Conservation (phyloP, 2,329 filamentous ascomycete species). For the Fusarium floridanum region DNA sequence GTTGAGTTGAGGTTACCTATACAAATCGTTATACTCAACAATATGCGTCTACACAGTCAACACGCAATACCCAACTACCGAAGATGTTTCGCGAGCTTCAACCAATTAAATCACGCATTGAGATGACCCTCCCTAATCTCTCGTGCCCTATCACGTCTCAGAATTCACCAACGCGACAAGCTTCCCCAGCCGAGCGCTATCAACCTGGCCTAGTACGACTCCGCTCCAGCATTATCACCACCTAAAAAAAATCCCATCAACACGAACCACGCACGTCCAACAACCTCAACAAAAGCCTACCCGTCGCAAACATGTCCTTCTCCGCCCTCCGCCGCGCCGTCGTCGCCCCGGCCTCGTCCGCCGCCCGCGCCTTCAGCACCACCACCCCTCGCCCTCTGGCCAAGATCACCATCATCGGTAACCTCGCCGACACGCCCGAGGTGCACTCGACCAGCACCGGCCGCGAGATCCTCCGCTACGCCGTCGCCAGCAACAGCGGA, state of each 20-base stretch:
- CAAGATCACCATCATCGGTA: slow-evolving; percentile 87
- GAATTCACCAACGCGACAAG: slow-evolving; percentile 37
- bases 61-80: slow-evolving; percentile 12
- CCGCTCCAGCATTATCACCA: slow-evolving; percentile 12
- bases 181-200: slow-evolving; percentile 3
- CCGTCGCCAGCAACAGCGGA: slow-evolving; percentile 78
- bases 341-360: slow-evolving; percentile 60
- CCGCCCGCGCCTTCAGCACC: slow-evolving; percentile 81
- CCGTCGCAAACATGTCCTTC: slow-evolving; percentile 57
- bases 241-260: background rate
- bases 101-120: slow-evolving; percentile 30
- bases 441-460: slow-evolving; percentile 77
- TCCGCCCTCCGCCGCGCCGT: slow-evolving; percentile 66
- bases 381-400: slow-evolving; percentile 75
- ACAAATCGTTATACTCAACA: slow-evolving; percentile 4
- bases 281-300: background rate
- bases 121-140: slow-evolving; percentile 25
- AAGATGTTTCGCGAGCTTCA: slow-evolving; percentile 13
- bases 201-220: slow-evolving; percentile 13
- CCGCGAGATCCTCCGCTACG: slow-evolving; percentile 81
- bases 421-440: slow-evolving; percentile 85
- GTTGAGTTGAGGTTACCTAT: background rate
- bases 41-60: slow-evolving; percentile 26
- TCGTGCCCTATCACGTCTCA: slow-evolving; percentile 34
- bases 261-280: background rate